Conservation (phyloP, 2,329 filamentous ascomycete genomes). For the Colletotrichum spaethianum region DNA sequence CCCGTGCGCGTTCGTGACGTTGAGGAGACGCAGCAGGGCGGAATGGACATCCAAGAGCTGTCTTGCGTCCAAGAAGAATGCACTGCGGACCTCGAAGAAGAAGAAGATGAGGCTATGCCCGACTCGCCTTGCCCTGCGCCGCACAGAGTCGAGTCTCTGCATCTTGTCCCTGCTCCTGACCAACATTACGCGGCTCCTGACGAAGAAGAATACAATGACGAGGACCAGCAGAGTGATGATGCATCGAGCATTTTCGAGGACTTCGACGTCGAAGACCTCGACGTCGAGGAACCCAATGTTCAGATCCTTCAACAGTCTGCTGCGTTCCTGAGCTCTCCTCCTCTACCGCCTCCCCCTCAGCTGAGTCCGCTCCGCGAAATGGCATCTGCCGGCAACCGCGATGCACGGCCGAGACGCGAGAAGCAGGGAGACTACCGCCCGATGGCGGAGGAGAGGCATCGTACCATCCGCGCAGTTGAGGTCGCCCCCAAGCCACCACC, state of each 20-base stretch:
- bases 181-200: not conserved
- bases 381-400: slow-evolving; percentile 57
- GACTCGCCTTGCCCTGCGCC: slow-evolving; percentile 47
- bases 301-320: slow-evolving; percentile 61
- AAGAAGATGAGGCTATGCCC: slow-evolving; percentile 40
- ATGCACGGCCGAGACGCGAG: slow-evolving; percentile 40
- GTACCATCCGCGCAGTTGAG: slow-evolving; percentile 54
- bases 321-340: slow-evolving; percentile 59
- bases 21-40: slow-evolving; percentile 59
- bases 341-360: slow-evolving; percentile 62
- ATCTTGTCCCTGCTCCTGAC: slow-evolving; percentile 56
- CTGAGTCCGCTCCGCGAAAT: slow-evolving; percentile 66
- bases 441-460: slow-evolving; percentile 63
- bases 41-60: slow-evolving; percentile 54
- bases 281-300: slow-evolving; percentile 60
- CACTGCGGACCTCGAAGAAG: slow-evolving; percentile 63
- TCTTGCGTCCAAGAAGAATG: slow-evolving; percentile 48
- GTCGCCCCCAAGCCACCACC: slow-evolving; percentile 50
- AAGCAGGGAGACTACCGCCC: slow-evolving; percentile 60
- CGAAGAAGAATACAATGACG: slow-evolving; percentile 44
- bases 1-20: slow-evolving; percentile 70
- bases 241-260: slow-evolving; percentile 62
- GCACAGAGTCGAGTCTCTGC: slow-evolving; percentile 53
- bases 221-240: slow-evolving; percentile 52
- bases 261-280: slow-evolving; percentile 57